Evolutionary conservation across 2,329 filamentous ascomycete genomes (phyloP).

Genomic region (Septoria petroselini): DNA sequence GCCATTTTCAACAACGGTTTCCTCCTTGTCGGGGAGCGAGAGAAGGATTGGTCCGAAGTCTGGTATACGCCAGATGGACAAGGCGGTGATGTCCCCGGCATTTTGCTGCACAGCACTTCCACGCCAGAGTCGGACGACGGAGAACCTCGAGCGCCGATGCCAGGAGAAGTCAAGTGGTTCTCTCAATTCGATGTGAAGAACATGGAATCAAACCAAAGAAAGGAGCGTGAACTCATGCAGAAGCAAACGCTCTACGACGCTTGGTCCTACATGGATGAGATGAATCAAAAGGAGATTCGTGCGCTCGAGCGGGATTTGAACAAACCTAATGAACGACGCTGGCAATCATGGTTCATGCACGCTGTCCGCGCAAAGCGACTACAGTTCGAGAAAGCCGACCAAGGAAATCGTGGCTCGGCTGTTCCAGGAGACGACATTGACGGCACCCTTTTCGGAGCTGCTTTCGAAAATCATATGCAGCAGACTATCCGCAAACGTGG

Average conservation of each 20-base stretch:
- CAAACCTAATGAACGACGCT: slow-evolving; percentile 1
- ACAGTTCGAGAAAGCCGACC: too few relatives aligned
- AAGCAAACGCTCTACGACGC: slow-evolving; percentile 10
- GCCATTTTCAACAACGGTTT: not conserved
- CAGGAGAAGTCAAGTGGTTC: not conserved
- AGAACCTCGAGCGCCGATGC: not conserved
- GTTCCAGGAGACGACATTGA: too few relatives aligned
- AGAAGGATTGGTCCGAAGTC: not conserved
- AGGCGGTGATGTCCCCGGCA: too few relatives aligned
- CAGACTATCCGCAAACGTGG: too few relatives aligned
- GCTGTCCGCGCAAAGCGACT: not conserved
- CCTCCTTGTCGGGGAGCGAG: not conserved
- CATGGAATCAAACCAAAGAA: not conserved
- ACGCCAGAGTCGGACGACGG: not conserved
- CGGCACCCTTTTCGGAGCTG: too few relatives aligned
- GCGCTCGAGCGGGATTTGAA: not conserved
- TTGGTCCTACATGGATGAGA: slow-evolving; percentile 15
- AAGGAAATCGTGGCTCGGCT: too few relatives aligned
- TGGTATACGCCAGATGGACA: not conserved
- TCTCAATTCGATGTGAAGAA: not conserved
- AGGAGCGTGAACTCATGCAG: not conserved
- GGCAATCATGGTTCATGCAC: slow-evolving; percentile 9
- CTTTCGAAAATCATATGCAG: too few relatives aligned
- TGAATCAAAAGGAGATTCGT: not conserved
- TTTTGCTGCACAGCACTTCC: too few relatives aligned